Conservation (phyloP, 1,284 basidiomycete species). For the Marasmius oreades region DNA sequence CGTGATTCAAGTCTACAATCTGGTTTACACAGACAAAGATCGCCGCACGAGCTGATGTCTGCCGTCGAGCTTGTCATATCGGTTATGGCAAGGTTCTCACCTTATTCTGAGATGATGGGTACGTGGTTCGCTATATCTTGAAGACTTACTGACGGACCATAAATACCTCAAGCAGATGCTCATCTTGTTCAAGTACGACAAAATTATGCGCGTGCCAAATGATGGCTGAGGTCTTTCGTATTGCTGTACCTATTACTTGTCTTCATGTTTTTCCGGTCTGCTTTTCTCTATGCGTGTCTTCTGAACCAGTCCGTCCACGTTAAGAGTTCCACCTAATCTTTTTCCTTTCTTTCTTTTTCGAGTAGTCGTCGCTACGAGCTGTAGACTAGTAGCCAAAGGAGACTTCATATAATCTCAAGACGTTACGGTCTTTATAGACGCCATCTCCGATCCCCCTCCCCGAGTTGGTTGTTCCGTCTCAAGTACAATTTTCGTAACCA, state of each 20-base stretch:
- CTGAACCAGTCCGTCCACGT: no score
- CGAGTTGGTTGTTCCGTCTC: constrained; percentile 4
- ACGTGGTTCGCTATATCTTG: not conserved
- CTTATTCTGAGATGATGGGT: constrained; percentile 12
- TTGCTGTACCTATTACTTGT: no score
- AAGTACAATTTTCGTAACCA: constrained; percentile 1
- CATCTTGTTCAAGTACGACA: not conserved
- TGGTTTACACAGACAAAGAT: not conserved
- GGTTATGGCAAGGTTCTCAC: constrained; percentile 11
- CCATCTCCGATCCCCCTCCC: not conserved
- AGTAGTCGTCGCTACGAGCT: no score
- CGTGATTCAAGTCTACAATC: not conserved
- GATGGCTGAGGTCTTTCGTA: no score
- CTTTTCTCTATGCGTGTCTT: no score
- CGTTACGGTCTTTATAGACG: no score
- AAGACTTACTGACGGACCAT: not conserved
- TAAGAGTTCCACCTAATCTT: no score
- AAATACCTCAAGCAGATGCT: not conserved
- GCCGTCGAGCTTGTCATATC: constrained; percentile 6
- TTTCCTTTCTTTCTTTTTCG: no score
- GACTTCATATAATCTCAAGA: no score
- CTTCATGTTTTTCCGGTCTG: no score
- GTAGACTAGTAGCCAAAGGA: no score
- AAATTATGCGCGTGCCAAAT: no score
- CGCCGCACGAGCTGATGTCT: constrained; percentile 8